Conservation (phyloP, 257 asterid species). For the Cinchona pubescens region DNA sequence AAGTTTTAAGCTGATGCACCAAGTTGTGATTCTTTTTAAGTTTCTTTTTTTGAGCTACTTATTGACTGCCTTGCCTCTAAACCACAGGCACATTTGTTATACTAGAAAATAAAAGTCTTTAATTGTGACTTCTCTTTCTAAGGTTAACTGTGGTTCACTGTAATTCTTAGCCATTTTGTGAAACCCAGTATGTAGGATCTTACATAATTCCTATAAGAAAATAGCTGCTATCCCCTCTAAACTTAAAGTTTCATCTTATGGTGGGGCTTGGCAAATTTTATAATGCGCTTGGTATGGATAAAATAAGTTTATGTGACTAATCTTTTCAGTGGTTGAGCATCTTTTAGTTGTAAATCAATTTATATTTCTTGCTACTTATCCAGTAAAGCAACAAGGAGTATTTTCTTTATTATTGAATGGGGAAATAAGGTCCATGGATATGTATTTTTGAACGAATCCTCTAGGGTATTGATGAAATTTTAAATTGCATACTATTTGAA, state of each 20-base stretch:
- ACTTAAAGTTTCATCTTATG: no score
- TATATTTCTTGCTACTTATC: neutral
- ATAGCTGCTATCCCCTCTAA: neutral
- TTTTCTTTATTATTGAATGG: neutral
- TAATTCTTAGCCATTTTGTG: constrained; percentile 1
- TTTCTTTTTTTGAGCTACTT: no score
- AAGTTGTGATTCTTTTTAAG: no score
- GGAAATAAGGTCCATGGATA: neutral
- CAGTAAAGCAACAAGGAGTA: neutral
- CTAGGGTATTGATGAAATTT: neutral
- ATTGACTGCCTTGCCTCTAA: no score
- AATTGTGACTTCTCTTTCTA: no score
- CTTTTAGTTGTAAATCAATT: neutral
- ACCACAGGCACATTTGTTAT: neutral
- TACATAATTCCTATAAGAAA: neutral
- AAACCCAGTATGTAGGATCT: neutral
- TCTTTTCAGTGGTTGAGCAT: neutral
- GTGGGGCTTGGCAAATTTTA: no score
- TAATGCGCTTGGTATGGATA: no score
- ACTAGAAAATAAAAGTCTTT: neutral
- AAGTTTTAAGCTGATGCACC: no score
- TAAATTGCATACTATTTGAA: neutral
- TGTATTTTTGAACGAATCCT: neutral
- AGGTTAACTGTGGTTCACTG: neutral
- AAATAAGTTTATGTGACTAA: neutral